Conservation (phyloP, 495 filamentous ascomycete genomes). For the Aspergillus saccharolyticus region DNA sequence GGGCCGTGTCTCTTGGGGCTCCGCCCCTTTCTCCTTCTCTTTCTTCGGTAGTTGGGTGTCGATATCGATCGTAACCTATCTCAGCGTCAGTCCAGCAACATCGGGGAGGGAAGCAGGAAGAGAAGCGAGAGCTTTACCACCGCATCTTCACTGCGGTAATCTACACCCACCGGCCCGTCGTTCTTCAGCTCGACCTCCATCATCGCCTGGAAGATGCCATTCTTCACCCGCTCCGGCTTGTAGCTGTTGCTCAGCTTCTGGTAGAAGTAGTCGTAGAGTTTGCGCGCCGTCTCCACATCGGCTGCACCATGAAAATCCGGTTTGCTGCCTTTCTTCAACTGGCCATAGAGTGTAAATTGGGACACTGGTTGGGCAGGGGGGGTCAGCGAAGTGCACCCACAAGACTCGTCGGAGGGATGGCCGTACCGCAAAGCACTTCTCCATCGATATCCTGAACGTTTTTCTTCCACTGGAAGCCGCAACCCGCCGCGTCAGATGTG, state of each 20-base stretch:
- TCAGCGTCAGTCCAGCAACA: slow-evolving; percentile 8
- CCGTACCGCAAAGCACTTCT: slow-evolving; percentile 83
- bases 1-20: slow-evolving; percentile 13
- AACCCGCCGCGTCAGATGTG: background rate
- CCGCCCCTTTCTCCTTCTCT: slow-evolving; percentile 27
- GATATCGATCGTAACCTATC: slow-evolving; percentile 63
- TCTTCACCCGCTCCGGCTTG: slow-evolving; percentile 71
- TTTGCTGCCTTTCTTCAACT: slow-evolving; percentile 89
- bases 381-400: background rate
- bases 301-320: slow-evolving; percentile 93
- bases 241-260: slow-evolving; percentile 70
- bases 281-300: slow-evolving; percentile 66
- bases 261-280: slow-evolving; percentile 78
- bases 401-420: background rate
- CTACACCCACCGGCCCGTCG: slow-evolving; percentile 84
- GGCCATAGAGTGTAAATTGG: slow-evolving; percentile 92
- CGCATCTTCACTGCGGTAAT: slow-evolving; percentile 60
- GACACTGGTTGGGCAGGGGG: slow-evolving; percentile 58
- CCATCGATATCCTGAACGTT: slow-evolving; percentile 82
- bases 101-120: slow-evolving; percentile 20
- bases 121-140: slow-evolving; percentile 50
- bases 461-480: slow-evolving; percentile 68
- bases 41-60: slow-evolving; percentile 56
- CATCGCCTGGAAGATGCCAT: slow-evolving; percentile 97
- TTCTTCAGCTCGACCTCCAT: slow-evolving; percentile 96